Evolutionary conservation across 2,329 filamentous ascomycete genomes (phyloP).

Genomic region (Purpureocillium lavendulum): DNA sequence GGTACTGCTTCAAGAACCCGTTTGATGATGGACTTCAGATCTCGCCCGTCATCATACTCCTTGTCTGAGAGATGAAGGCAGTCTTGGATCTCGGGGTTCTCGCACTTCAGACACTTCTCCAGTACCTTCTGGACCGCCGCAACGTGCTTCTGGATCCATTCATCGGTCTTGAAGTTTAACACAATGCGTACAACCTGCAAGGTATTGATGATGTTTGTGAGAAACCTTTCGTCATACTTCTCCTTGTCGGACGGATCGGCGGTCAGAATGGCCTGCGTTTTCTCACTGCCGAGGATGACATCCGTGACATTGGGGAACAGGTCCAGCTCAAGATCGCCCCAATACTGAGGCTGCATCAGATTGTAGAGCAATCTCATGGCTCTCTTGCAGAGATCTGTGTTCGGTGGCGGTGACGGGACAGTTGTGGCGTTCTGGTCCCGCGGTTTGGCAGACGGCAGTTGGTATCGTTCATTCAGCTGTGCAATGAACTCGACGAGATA

Average conservation of each 20-base stretch:
- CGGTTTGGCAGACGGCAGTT: constrained; percentile 61
- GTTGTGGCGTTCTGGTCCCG: constrained; percentile 41
- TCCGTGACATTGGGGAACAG: constrained; percentile 87
- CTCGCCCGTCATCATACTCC: constrained; percentile 59
- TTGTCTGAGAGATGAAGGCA: constrained; percentile 72
- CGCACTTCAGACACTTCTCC: constrained; percentile 80
- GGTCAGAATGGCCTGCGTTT: constrained; percentile 53
- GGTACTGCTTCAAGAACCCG: constrained; percentile 85
- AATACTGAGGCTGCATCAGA: constrained; percentile 77
- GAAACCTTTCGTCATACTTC: constrained; percentile 73
- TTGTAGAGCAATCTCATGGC: constrained; percentile 75
- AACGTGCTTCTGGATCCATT: constrained; percentile 81
- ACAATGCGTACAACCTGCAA: constrained; percentile 88
- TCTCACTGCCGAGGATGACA: constrained; percentile 74
- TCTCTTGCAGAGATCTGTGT: constrained; percentile 77
- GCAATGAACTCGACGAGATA: constrained; percentile 95
- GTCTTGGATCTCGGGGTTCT: constrained; percentile 88
- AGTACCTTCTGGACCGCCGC: constrained; percentile 75
- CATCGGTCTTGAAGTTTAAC: constrained; percentile 76
- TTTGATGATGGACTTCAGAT: constrained; percentile 67
- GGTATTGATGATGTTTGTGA: constrained; percentile 85
- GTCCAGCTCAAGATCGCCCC: constrained; percentile 87
- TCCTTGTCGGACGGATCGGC: constrained; percentile 56
- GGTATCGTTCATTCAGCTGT: constrained; percentile 77
- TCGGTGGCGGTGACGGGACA: constrained; percentile 41